Percentiles rank a stretch among this genome's conserved stretches.
These are phyloP conservation scores for Ploettnerulaceae sp. DNA, from an alignment of 2,329 filamentous ascomycete genomes.

Conservation along the genomic window DNA sequence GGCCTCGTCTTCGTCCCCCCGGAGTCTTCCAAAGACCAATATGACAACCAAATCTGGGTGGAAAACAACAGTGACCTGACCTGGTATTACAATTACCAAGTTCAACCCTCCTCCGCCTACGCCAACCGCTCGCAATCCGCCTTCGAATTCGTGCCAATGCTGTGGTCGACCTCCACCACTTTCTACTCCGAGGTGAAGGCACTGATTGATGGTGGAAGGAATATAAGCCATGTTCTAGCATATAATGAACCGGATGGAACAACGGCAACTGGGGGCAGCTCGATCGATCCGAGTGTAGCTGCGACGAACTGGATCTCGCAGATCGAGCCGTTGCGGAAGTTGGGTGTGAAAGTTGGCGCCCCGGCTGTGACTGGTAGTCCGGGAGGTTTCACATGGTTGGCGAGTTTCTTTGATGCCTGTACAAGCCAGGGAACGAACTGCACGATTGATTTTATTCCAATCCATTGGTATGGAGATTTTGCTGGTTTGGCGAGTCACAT, in stretches of 20 bases:
- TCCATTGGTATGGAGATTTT: slow-evolving; percentile 64
- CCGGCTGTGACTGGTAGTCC: slow-evolving; percentile 64
- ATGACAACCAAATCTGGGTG: slow-evolving; percentile 64
- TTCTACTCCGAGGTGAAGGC: slow-evolving; percentile 57
- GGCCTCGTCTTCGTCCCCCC: slow-evolving; percentile 64
- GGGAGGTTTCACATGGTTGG: slow-evolving; percentile 61
- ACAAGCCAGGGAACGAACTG: slow-evolving; percentile 48
- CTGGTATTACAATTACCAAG: slow-evolving; percentile 82
- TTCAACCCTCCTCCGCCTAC: slow-evolving; percentile 50
- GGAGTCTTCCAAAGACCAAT: slow-evolving; percentile 40
- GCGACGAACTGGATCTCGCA: slow-evolving; percentile 66
- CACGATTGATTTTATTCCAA: slow-evolving; percentile 57
- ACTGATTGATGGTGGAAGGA: slow-evolving; percentile 49
- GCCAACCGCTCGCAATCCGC: slow-evolving; percentile 44
- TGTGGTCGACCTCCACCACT: slow-evolving; percentile 56
- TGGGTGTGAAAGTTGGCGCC: slow-evolving; percentile 63
- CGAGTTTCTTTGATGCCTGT: slow-evolving; percentile 60
- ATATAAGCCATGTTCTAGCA: slow-evolving; percentile 63
- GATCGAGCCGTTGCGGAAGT: slow-evolving; percentile 61
- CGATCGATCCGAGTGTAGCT: slow-evolving; percentile 54
- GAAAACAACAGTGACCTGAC: slow-evolving; percentile 53
- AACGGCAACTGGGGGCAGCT: slow-evolving; percentile 46
- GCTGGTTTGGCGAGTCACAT: slow-evolving; percentile 35
- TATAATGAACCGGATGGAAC: slow-evolving; percentile 76
- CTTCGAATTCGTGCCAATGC: slow-evolving; percentile 76